phyloP scores from a whole-genome alignment of 208 protist species.

The Trypanosoma scelopori region DNA sequence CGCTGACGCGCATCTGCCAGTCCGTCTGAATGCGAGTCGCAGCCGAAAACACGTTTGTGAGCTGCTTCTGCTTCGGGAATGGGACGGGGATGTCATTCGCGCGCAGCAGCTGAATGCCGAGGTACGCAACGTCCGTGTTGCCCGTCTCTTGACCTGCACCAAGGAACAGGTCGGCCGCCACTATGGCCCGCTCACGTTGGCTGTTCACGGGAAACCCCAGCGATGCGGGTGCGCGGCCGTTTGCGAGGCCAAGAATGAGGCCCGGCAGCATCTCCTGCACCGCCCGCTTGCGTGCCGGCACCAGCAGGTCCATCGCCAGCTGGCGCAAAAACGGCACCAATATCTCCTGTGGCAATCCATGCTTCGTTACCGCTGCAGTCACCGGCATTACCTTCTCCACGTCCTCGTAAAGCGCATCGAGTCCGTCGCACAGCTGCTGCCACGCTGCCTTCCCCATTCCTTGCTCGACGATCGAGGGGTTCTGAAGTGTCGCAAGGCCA shows the following conservation, averaged over 20 bases:
- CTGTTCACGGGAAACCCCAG: constrained; percentile 43
- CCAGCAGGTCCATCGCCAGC: constrained; percentile 66
- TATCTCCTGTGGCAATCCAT: constrained; percentile 56
- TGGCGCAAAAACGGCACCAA: constrained; percentile 76
- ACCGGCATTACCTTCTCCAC: constrained; percentile 60
- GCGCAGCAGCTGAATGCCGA: constrained; percentile 81
- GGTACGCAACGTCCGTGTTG: constrained; percentile 77
- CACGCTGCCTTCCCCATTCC: constrained; percentile 53
- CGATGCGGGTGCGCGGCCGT: constrained; percentile 65
- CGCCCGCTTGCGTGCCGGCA: constrained; percentile 45
- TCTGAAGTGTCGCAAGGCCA: constrained; percentile 46
- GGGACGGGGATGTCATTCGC: constrained; percentile 74
- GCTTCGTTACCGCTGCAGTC: constrained; percentile 47
- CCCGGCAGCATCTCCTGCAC: constrained; percentile 60
- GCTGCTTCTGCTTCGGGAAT: constrained; percentile 76
- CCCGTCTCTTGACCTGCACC: constrained; percentile 73
- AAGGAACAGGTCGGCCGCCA: constrained; percentile 69
- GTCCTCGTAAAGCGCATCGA: constrained; percentile 51
- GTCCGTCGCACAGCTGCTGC: constrained; percentile 24
- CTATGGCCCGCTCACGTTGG: constrained; percentile 43
- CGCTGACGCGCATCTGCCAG: constrained; percentile 72
- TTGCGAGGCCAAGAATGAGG: constrained; percentile 71
- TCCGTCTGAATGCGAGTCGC: constrained; percentile 76
- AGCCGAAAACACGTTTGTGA: constrained; percentile 83
- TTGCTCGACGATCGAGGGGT: constrained; percentile 38